phyloP scores from a whole-genome alignment of 2,329 filamentous ascomycete genomes.

The Epichloe typhina region DNA sequence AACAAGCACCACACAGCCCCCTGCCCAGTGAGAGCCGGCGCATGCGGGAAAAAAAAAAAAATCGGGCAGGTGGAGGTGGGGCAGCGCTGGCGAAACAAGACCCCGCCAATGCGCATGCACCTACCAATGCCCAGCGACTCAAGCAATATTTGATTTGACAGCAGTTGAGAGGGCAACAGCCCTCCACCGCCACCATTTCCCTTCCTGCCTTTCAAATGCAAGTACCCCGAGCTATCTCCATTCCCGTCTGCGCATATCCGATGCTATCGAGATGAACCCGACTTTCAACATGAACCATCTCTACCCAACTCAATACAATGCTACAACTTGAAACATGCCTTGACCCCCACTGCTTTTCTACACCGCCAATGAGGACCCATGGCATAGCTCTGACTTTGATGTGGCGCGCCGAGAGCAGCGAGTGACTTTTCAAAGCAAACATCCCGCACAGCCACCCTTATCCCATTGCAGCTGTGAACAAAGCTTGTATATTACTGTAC shows the following conservation, averaged over 20 bases:
- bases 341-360: neutral
- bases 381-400: neutral
- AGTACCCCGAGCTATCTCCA: neutral
- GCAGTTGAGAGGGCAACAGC: conserved; percentile 8
- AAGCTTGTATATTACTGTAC: too few relatives aligned
- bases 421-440: neutral
- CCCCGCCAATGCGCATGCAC: conserved; percentile 3
- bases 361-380: neutral
- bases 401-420: neutral
- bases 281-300: neutral
- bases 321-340: too few relatives aligned
- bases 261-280: neutral
- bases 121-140: too few relatives aligned
- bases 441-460: too few relatives aligned
- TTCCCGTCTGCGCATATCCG: neutral
- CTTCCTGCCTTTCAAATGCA: neutral
- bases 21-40: conserved; percentile 3
- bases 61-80: conserved; percentile 11
- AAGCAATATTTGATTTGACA: too few relatives aligned
- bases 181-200: conserved; percentile 3
- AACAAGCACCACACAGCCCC: neutral
- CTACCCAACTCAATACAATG: too few relatives aligned
- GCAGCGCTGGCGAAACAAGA: conserved; percentile 4
- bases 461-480: too few relatives aligned
- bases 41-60: conserved; percentile 10